A percentile compares a stretch with the other conserved stretches of the same genome.
Conservation (phyloP, 2,329 filamentous ascomycete genomes). For the Botrytis deweyae region DNA sequence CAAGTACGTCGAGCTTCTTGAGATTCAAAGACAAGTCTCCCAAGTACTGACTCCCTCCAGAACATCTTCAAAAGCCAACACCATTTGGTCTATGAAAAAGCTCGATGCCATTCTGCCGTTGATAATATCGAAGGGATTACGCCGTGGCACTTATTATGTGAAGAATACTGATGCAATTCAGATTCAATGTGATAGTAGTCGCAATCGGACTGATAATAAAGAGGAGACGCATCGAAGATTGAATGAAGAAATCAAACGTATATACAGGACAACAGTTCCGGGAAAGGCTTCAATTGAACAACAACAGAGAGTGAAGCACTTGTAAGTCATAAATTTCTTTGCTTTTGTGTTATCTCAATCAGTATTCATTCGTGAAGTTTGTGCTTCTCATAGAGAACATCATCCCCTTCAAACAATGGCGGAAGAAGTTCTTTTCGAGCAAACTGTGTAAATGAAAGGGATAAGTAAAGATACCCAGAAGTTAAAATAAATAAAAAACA, state of each 20-base stretch:
- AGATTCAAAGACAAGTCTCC: not conserved
- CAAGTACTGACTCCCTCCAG: constrained; percentile 28
- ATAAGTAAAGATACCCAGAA: not conserved
- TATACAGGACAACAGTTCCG: constrained; percentile 36
- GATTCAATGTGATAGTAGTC: constrained; percentile 36
- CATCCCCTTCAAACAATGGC: not conserved
- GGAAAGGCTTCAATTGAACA: constrained; percentile 48
- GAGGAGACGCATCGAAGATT: constrained; percentile 35
- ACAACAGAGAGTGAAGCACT: constrained; percentile 50
- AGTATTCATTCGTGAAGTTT: not conserved
- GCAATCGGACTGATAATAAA: constrained; percentile 35
- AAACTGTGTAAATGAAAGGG: not conserved
- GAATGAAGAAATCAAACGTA: constrained; percentile 32
- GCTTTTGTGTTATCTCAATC: not conserved
- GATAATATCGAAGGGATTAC: constrained; percentile 33
- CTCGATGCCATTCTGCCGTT: constrained; percentile 33
- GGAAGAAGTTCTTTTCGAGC: not conserved
- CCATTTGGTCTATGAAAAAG: constrained; percentile 34
- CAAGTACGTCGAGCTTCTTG: constrained; percentile 32
- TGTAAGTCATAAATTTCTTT: constrained; percentile 33
- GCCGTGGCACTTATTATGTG: constrained; percentile 35
- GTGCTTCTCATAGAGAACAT: not conserved
- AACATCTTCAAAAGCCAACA: constrained; percentile 39
- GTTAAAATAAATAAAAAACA: too few relatives aligned
- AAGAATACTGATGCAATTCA: constrained; percentile 34